phyloP scores from a whole-genome alignment of 139 green algal species.

The Coccomyxa sp. region DNA sequence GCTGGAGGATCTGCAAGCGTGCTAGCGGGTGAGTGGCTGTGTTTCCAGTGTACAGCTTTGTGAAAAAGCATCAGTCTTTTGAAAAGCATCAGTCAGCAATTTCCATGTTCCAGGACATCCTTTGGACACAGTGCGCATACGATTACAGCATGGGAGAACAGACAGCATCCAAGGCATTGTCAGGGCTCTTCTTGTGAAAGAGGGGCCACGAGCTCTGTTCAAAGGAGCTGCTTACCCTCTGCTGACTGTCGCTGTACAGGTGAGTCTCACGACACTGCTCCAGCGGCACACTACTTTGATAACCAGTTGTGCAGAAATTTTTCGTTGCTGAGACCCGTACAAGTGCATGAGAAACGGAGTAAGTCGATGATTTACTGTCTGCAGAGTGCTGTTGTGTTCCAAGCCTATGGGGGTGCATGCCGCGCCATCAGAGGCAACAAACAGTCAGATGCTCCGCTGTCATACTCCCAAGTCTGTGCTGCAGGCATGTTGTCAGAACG shows the following conservation, averaged over 20 bases:
- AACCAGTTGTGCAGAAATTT: too few species aligned
- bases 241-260: slow-evolving; percentile 42
- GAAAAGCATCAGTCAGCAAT: too few species aligned
- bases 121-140: slow-evolving; percentile 48
- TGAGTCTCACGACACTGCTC: neutral
- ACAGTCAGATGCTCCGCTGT: too few species aligned
- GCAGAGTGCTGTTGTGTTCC: slow-evolving; percentile 59
- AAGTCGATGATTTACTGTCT: neutral
- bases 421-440: neutral
- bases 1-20: neutral
- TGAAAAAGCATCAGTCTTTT: neutral
- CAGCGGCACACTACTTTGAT: neutral
- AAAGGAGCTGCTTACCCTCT: slow-evolving; percentile 55
- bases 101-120: slow-evolving; percentile 26
- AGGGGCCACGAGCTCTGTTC: slow-evolving; percentile 38
- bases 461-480: neutral
- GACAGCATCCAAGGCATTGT: neutral
- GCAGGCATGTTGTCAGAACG: neutral
- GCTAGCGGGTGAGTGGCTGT: neutral
- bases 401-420: slow-evolving; percentile 30
- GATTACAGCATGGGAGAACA: slow-evolving; percentile 36
- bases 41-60: neutral
- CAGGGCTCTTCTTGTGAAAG: slow-evolving; percentile 5
- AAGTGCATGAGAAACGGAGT: neutral
- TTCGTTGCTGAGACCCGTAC: too few species aligned